phyloP scores from a whole-genome alignment of 139 green algal species.

The Tetradesmus lagerheimii region DNA sequence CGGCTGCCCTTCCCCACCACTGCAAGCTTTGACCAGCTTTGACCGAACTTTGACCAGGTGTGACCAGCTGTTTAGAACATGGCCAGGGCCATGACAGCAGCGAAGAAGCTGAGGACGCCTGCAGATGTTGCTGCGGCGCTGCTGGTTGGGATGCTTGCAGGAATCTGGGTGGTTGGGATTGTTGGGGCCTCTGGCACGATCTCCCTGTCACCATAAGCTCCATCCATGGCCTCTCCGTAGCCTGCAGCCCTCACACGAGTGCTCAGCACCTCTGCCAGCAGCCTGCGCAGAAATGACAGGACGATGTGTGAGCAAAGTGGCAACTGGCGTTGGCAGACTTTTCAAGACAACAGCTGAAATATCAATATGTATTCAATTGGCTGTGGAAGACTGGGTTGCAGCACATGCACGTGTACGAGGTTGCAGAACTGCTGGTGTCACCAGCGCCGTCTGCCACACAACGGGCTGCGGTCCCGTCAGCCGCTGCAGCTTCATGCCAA shows the following conservation, averaged over 20 bases:
- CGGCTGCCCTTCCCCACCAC: not conserved
- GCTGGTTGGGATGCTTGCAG: not conserved
- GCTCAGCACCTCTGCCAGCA: not conserved
- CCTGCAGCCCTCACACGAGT: not conserved
- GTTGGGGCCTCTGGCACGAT: not conserved
- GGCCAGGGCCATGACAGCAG: not conserved
- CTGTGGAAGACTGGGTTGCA: not conserved
- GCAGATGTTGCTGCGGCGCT: not conserved
- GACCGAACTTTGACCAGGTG: not conserved
- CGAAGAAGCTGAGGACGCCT: conserved; percentile 16
- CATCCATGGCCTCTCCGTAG: not conserved
- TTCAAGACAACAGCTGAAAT: too few species aligned
- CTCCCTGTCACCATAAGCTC: not conserved
- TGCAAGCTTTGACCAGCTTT: not conserved
- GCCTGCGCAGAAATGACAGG: not conserved
- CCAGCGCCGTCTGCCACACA: not conserved
- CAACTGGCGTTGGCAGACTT: too few species aligned
- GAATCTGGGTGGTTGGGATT: not conserved
- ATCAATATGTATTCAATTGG: too few species aligned
- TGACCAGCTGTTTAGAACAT: conserved; percentile 19
- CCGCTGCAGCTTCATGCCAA: too few species aligned
- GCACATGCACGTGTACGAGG: not conserved
- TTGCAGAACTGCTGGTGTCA: not conserved
- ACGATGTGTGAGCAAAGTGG: too few species aligned
- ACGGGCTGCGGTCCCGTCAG: too few species aligned